Evolutionary conservation across 2,329 filamentous ascomycete species (phyloP).

Genomic region (Aureobasidium musti): DNA sequence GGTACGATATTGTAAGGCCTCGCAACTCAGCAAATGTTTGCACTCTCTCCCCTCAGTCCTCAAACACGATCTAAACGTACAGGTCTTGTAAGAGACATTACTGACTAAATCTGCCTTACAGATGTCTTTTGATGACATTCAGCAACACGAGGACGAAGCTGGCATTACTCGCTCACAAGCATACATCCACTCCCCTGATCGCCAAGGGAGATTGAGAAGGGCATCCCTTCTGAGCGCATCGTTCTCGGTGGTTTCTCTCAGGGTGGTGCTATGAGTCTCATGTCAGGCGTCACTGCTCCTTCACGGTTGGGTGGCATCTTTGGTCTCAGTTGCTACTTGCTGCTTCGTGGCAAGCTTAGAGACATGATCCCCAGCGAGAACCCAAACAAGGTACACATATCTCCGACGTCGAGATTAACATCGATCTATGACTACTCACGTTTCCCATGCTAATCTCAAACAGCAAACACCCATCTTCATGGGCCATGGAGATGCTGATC

Average conservation of each 20-base stretch:
- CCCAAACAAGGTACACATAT: slow-evolving; percentile 39
- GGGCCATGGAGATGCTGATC: slow-evolving; percentile 80
- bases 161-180: slow-evolving; percentile 73
- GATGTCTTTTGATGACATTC: slow-evolving; percentile 51
- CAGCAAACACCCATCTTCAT: slow-evolving; percentile 80
- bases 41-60: slow-evolving; percentile 20
- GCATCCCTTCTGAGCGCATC: slow-evolving; percentile 80
- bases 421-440: neutral
- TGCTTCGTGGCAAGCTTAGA: slow-evolving; percentile 66
- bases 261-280: slow-evolving; percentile 82
- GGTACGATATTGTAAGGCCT: slow-evolving; percentile 74
- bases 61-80: neutral
- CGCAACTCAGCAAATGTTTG: slow-evolving; percentile 39
- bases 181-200: slow-evolving; percentile 77
- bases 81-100: neutral
- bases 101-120: slow-evolving; percentile 32
- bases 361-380: slow-evolving; percentile 56
- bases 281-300: slow-evolving; percentile 73
- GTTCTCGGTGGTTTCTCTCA: slow-evolving; percentile 84
- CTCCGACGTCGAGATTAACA: neutral
- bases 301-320: slow-evolving; percentile 85
- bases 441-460: slow-evolving; percentile 1
- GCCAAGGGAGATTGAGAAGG: slow-evolving; percentile 73
- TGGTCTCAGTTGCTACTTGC: slow-evolving; percentile 78
- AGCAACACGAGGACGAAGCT: slow-evolving; percentile 62